Base-by-base conservation (phyloP, 306 rosid species). In the Pterocarpus macrocarpus region DNA sequence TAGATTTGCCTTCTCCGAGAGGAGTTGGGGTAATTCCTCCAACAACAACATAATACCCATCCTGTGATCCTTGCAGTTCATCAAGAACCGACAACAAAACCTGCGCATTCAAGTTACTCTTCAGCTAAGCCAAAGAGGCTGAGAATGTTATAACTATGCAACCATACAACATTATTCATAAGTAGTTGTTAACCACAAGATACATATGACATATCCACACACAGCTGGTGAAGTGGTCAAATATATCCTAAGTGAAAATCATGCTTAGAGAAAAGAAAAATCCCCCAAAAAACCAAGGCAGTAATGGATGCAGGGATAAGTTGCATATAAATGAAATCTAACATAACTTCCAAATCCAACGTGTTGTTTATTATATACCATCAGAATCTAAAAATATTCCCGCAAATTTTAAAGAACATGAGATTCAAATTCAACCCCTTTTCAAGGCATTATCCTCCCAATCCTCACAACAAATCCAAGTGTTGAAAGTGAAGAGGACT, bases 11-110 rank as follows among this genome's bases (percentile, higher is more conserved):
- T 90, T 95, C 99, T 76, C 97, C 98, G 11, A 93, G 99, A 75
- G 99, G 96, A 3, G 99, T 95, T 52, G 99, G 99, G 71, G 99
- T 95, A 76, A 95, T 95, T 64, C 98, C 99, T 73, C 94, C 99
- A 79, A 95, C 99, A 81, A 95, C 99, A 84, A 95, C 98, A 86
- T 95, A 95, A 64, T 90, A 93, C 28, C 99, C 99, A 84, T 91
- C 91, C 80, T 55, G 34, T 57, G 85, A 87, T 79, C 92, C 93
- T 82, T 95, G 61, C 56, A 88, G 81, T 49, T 95, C 93, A 85
- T 91, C 94, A 80, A 91, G 84, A 69, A 63, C 97, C 2, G 99
- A 91, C 59, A 95, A 86, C 79, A 95, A 86, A 38, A 95, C 98
- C 99, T 95, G 67, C 36, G 76, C 22, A 69, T 15, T 53, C 56